Percentiles rank a stretch among this genome's conserved stretches.
phyloP scores from a whole-genome alignment of 1,284 basidiomycete genomes.

The Sphagnurus paluster region DNA sequence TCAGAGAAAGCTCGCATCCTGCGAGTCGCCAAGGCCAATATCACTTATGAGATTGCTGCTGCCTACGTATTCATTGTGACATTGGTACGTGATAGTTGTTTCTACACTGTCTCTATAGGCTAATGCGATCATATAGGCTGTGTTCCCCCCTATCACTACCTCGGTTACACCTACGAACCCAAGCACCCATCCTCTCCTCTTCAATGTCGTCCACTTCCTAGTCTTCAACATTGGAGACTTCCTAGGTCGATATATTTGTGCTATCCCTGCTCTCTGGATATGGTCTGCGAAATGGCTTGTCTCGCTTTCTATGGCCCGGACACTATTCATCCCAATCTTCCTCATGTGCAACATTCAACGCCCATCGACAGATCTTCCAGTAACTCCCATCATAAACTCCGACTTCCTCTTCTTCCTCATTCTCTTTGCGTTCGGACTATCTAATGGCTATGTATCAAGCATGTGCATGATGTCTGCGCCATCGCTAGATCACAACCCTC shows the following conservation, averaged over 20 bases:
- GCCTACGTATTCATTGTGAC: constrained; percentile 79
- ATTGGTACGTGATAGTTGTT: constrained; percentile 53
- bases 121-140: constrained; percentile 50
- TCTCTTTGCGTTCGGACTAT: constrained; percentile 70
- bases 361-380: constrained; percentile 24
- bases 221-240: constrained; percentile 81
- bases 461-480: constrained; percentile 73
- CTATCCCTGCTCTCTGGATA: constrained; percentile 62
- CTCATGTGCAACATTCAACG: constrained; percentile 80
- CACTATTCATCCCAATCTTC: constrained; percentile 81
- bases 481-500: constrained; percentile 71
- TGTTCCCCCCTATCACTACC: constrained; percentile 84
- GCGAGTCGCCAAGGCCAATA: constrained; percentile 64
- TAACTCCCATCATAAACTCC: constrained; percentile 62
- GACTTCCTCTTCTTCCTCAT: constrained; percentile 76
- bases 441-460: constrained; percentile 76
- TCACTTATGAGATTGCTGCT: constrained; percentile 69
- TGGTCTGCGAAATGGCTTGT: constrained; percentile 68
- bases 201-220: constrained; percentile 72
- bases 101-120: constrained; percentile 1
- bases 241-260: constrained; percentile 71
- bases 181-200: constrained; percentile 59
- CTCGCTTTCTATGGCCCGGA: constrained; percentile 64
- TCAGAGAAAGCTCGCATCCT: constrained; percentile 44
- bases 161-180: constrained; percentile 69